Base-by-base conservation (phyloP, 495 filamentous ascomycete genomes). In the Hyaloscypha hepaticicola region DNA sequence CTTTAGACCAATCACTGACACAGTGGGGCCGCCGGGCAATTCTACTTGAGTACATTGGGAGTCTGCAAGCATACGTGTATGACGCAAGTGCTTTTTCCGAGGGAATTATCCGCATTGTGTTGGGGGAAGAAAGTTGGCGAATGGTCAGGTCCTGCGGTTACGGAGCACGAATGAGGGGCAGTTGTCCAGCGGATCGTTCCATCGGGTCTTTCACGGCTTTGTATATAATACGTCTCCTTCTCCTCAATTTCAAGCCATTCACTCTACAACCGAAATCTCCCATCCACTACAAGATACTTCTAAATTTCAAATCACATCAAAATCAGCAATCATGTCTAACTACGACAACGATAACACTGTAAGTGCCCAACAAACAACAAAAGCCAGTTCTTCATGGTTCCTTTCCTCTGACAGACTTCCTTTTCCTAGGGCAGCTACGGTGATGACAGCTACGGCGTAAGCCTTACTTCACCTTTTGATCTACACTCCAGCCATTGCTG, bases 341-440 rank as follows among this genome's bases (percentile, higher is more conserved):
- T 72, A 72, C 69, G 64, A 68, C 67, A 64, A 72, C 60, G 61
- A 69, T 48, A 59, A 66, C 61, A 41, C 24, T 11, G 69, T 72
- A 61, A 67, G 66, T 65, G n/a, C 33, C 51, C 28, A 50, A 61
- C 33, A 29, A 16, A 50, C 41, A 61, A n/a, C n/a, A 11, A 51
- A 56, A 65, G 25, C 62, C 66, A 65, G 53, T 61, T 69, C 59
- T 64, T 64, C 63, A 67, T 70, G 45, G 58, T 67, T 60, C 53
- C 55, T 34, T 34, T 41, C 45, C 27, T 61, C 60, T 65, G 24
- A 61, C 55, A 64, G 53, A 61, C 34, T 63, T 66, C 66, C 38
- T 64, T 55, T 50, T 19, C 33, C 56, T 38, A 61, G 57, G 57
- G 53, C 57, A 62, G 31, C 24, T 61, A 53, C 28, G 68, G 68